Percentiles rank a stretch among this genome's conserved stretches.
These are phyloP conservation scores for Suillus placidus DNA, from an alignment of 768 basidiomycete species.

Conservation along the genomic window DNA sequence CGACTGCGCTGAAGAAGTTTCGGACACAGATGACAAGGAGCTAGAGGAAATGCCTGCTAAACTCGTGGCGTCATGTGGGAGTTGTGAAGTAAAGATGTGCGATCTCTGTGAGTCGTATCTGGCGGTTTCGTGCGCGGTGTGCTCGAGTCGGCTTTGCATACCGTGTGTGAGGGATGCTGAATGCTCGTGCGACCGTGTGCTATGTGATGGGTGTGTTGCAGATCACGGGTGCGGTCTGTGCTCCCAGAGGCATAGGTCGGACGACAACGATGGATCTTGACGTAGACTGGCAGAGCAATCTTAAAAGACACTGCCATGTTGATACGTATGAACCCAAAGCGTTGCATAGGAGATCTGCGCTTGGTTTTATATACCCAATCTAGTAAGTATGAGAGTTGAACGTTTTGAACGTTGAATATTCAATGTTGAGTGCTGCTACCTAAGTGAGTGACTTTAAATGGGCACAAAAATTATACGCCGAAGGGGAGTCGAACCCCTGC, in stretches of 20 bases:
- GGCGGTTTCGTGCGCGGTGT: neutral
- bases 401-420: too few species aligned
- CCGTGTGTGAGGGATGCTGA: neutral
- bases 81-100: neutral
- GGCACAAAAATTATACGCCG: slow-evolving; percentile 32
- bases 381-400: too few species aligned
- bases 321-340: neutral
- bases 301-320: neutral
- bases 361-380: too few species aligned
- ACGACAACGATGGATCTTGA: neutral
- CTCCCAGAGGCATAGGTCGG: neutral
- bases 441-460: neutral
- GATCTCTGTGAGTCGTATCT: neutral
- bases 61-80: neutral
- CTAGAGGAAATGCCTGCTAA: neutral
- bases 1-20: neutral
- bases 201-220: neutral
- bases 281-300: neutral
- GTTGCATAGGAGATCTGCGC: neutral
- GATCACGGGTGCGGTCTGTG: neutral
- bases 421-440: too few species aligned
- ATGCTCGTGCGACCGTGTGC: neutral
- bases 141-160: neutral
- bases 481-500: slow-evolving; percentile 81
- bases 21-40: neutral